Evolutionary conservation across 2,329 filamentous ascomycete genomes (phyloP).

Genomic region (Fusarium begoniae): DNA sequence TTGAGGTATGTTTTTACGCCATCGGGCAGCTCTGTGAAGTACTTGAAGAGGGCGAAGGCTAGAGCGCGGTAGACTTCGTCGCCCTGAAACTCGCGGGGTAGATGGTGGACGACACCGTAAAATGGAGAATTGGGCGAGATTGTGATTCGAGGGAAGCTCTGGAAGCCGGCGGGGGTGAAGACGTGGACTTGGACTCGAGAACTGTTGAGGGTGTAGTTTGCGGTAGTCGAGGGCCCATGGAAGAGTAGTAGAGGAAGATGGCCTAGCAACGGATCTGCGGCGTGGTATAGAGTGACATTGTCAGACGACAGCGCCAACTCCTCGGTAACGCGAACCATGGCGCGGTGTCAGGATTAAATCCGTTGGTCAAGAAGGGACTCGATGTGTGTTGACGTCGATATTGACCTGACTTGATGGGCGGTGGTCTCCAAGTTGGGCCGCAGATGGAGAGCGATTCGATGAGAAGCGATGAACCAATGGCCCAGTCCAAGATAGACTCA

Average conservation of each 20-base stretch:
- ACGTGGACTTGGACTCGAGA: conserved; percentile 96
- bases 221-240: conserved; percentile 89
- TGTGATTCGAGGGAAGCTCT: conserved; percentile 89
- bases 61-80: conserved; percentile 92
- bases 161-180: conserved; percentile 87
- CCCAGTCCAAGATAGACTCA: background rate
- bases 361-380: conserved; percentile 22
- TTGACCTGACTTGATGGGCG: conserved; percentile 9
- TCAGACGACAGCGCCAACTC: conserved; percentile 83
- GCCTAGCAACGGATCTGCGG: conserved; percentile 83
- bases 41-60: conserved; percentile 92
- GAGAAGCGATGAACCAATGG: conserved; percentile 6
- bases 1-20: conserved; percentile 77
- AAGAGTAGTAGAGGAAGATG: conserved; percentile 88
- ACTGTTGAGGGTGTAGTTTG: conserved; percentile 86
- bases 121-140: conserved; percentile 92
- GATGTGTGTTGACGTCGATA: conserved; percentile 27
- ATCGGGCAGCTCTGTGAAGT: conserved; percentile 87
- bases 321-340: conserved; percentile 85
- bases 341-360: conserved; percentile 47
- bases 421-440: conserved; percentile 41
- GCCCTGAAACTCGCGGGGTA: conserved; percentile 93
- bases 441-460: conserved; percentile 31
- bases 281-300: conserved; percentile 86
- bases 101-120: conserved; percentile 87